phyloP scores from a whole-genome alignment of 1,284 basidiomycete genomes.

The Ceratobasidium sp. region DNA sequence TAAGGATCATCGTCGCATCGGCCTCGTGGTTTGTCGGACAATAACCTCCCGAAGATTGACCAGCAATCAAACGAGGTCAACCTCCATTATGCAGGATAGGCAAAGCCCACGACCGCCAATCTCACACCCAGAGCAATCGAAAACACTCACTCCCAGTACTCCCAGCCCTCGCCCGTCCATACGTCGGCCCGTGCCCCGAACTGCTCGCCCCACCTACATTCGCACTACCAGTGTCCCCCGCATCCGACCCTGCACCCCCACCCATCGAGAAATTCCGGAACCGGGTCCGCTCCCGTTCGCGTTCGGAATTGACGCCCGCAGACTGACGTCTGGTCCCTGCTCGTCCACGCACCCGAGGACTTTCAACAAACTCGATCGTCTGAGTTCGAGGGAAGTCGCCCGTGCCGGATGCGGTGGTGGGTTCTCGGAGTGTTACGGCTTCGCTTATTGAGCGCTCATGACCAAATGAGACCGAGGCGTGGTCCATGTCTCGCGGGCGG shows the following conservation, averaged over 20 bases:
- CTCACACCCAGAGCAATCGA: too few species aligned
- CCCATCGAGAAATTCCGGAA: constrained; percentile 40
- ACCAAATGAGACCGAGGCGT: background rate
- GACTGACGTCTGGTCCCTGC: constrained; percentile 40
- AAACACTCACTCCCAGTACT: constrained; percentile 21
- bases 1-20: too few species aligned
- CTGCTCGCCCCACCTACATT: constrained; percentile 11
- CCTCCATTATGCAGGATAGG: too few species aligned
- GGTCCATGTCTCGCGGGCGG: constrained; percentile 38
- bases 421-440: background rate
- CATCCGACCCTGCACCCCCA: constrained; percentile 28
- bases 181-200: constrained; percentile 6
- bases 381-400: constrained; percentile 56
- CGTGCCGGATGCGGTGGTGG: constrained; percentile 15
- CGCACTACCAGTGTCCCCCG: constrained; percentile 21
- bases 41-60: too few species aligned
- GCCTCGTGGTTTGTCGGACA: too few species aligned
- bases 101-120: constrained; percentile 8
- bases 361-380: constrained; percentile 61
- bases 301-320: constrained; percentile 48
- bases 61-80: too few species aligned
- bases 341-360: constrained; percentile 42
- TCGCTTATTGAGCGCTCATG: constrained; percentile 24
- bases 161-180: background rate
- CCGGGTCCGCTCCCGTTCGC: constrained; percentile 42